phyloP scores from a whole-genome alignment of 257 asterid genomes.

The Ballota nigra region DNA sequence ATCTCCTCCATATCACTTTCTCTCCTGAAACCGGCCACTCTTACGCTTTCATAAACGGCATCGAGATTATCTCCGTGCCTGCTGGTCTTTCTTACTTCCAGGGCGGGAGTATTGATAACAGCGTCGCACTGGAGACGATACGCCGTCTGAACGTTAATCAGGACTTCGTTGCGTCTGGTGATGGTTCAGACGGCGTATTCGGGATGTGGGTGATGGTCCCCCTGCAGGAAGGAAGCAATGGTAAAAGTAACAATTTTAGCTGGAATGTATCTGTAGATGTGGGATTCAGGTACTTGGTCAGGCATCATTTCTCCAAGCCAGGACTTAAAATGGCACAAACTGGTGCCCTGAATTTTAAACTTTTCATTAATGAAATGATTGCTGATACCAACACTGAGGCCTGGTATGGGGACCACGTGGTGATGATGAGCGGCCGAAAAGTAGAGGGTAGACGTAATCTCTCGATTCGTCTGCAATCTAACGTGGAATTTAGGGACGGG shows the following conservation, averaged over 20 bases:
- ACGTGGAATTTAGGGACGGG: background rate
- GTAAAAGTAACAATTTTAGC: background rate
- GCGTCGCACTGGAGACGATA: no score
- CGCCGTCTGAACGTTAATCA: no score
- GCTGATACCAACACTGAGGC: slow-evolving; percentile 29
- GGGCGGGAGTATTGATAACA: no score
- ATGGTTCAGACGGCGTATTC: background rate
- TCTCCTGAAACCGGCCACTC: no score
- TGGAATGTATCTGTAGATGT: slow-evolving; percentile 42
- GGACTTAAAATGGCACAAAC: slow-evolving; percentile 24
- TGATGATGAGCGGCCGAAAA: slow-evolving; percentile 37
- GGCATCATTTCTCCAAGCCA: slow-evolving; percentile 44
- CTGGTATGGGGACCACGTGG: slow-evolving; percentile 31
- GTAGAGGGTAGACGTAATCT: slow-evolving; percentile 28
- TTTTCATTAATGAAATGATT: slow-evolving; percentile 33
- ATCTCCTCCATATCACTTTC: no score
- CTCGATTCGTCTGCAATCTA: slow-evolving; percentile 28
- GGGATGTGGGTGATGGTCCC: no score
- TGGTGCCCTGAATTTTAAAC: slow-evolving; percentile 27
- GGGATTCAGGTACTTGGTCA: slow-evolving; percentile 44
- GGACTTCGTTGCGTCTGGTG: no score
- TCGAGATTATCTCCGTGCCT: no score
- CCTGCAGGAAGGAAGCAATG: background rate
- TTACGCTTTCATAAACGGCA: no score
- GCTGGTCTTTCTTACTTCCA: no score